Base-by-base conservation (phyloP, 257 asterid genomes). In the Eustoma russellianum region DNA sequence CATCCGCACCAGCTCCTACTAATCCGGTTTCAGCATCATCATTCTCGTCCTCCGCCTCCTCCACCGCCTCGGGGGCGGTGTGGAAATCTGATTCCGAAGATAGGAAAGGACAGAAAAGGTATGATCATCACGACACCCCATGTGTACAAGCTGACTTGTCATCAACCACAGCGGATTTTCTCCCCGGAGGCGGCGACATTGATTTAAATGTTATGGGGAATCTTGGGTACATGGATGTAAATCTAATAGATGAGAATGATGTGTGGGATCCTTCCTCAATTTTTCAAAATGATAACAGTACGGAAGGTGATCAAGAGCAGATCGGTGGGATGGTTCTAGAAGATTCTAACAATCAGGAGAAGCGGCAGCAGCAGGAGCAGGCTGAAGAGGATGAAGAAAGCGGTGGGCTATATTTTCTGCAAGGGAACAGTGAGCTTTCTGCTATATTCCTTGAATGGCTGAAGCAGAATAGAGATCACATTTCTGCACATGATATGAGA, bases 401-500 rank as follows among this genome's bases (percentile, higher is more conserved):
- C 4, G 70, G 38, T 6, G 65, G 55, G 12, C 70, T 76, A 0
- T 64, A 64, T 54, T 80, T 83, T 41, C 63, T 90, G 0, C 75
- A 78, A 2, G 90, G 81, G 5, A 77, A 79, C 43, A 41, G 72
- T 51, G 98, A 91, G 62, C 80, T 91, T 1, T 83, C 88, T 0
- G 62, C 35, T 41, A 80, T 87, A 14, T 91, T 91, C 53, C 64
- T 91, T 47, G 94, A 87, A 9, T 91, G 98, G 98, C 44, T 91
- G 49, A 91, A 84, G 79, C 88, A 81, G 47, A 87, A 87, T 69
- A 80, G 60, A 68, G 89, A 87, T 12, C 40, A 62, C 72, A 82
- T 91, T 2, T 82, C 94, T 0, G 98, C 95, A 0, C 85, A 84
- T 30, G 96, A 91, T 41, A 76, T 91, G 88, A 70, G 95, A 62